Evolutionary conservation across 140 eudicot genomes (phyloP), one percentile per base, ranked within the genome.

Genomic region (Erigeron philadelphicus): DNA sequence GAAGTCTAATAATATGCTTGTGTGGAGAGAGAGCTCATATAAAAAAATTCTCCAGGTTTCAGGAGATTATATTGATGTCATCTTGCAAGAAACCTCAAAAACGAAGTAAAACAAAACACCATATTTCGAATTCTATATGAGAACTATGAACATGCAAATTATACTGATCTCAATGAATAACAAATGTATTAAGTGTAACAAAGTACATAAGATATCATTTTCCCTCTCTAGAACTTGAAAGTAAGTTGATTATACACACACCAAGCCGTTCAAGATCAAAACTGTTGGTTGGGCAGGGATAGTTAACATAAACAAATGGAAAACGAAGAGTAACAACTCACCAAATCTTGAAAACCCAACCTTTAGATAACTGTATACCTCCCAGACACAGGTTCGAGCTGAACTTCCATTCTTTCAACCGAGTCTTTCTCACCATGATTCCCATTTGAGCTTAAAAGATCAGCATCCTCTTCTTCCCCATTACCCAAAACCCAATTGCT

Each of bases 401-500:
- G 98, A 72, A 92, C 67, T 81, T 88, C 97, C 95, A 81, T 83
- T 79, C 84, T 79, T 42, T 76, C 90, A 3, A 86, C 68, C 11
- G 84, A 64, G 57, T 83, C 93, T 75, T 86, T 84, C 43, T 83
- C 92, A 11, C 41, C 23, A 64, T 40, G 58, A 38, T 64, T 63
- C 74, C 85, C 73, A 8, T 79, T 83, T 55, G 83, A 81, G 54
- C 73, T 79, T 84, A 92, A 81, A 23, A 92, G 96, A 76, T 88
- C 93, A 38, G 75, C 76, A 72, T 88, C 90, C 77, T 92, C 98
- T 4, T 92, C 96, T 60, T 92, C 98, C 5, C 84, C 83, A 45
- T 88, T 80, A 42, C 98, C 96, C 79, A 92, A 64, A 25, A 92
- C 96, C 98, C 98, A 88, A 60, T 81, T 78, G 72, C 98, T 80